Base-by-base conservation (phyloP, 495 filamentous ascomycete genomes). In the Diplogelasinospora grovesii region DNA sequence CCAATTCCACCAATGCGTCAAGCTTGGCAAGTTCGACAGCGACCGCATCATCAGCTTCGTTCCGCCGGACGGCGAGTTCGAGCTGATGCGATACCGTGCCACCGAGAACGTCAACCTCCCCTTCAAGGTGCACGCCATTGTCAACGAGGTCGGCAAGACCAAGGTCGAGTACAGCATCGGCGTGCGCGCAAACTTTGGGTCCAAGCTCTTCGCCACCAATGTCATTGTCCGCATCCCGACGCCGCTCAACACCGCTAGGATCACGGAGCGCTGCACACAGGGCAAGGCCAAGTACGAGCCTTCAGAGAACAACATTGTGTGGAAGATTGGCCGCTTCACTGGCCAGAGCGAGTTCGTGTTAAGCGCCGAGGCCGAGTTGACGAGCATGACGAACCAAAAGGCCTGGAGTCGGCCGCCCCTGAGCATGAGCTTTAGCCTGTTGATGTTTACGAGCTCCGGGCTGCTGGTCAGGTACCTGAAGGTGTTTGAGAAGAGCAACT, bases 401-500 rank as follows among this genome's bases (percentile, higher is more conserved):
- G 84, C 89, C 21, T 99, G 93, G 93, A 89, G 83, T 50, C 74
- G 93, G 33, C 93, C 93, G 42, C 93, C 93, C 22, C 67, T 99
- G 44, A 94, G 81, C 54, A 64, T 99, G 61, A 90, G 73, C 60
- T 99, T 99, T 55, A 86, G 81, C 41, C 62, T 99, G 51, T 69
- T 99, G 51, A 99, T 99, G 93, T 99, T 99, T 63, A 99, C 93
- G 24, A 89, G 83, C 54, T 86, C 81, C 1, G 93, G 92, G 11
- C 61, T 99, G 52, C 57, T 99, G 48, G 93, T 99, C 35, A 67
- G 93, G 28, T 99, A 99, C 64, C 66, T 99, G 43, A 99, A 99
- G 69, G 93, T 99, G 19, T 99, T 99, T 68, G 93, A 99, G 74
- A 99, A 99, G 79, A 87, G 74, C 59, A 96, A 97, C 65, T 99